Evolutionary conservation across 2,329 filamentous ascomycete species (phyloP).

Genomic region (Juglanconis juglandina): DNA sequence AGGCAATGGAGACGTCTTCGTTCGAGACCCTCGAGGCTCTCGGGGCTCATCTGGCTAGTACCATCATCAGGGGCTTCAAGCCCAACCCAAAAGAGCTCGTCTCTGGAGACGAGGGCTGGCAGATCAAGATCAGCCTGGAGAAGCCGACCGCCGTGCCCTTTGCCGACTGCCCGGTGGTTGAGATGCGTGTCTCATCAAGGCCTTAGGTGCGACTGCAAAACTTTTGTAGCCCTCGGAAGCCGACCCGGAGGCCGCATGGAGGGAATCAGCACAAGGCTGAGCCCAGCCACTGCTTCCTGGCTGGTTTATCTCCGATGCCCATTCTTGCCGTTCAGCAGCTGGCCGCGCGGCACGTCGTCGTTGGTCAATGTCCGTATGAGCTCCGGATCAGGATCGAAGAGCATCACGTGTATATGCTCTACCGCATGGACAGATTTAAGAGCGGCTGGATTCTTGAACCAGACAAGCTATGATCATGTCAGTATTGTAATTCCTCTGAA

Average conservation of each 20-base stretch:
- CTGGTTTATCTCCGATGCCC: background rate
- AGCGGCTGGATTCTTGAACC: constrained; percentile 87
- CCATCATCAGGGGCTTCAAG: constrained; percentile 43
- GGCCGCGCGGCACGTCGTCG: constrained; percentile 66
- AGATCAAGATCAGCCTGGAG: constrained; percentile 60
- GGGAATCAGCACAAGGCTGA: background rate
- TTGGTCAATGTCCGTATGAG: constrained; percentile 70
- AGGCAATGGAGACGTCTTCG: constrained; percentile 54
- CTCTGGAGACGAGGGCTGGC: constrained; percentile 39
- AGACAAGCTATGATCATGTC: constrained; percentile 43
- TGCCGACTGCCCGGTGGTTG: constrained; percentile 68
- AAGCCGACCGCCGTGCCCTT: constrained; percentile 73
- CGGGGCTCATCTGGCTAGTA: constrained; percentile 44
- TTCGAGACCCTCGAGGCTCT: constrained; percentile 65
- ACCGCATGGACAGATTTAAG: constrained; percentile 83
- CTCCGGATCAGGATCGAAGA: constrained; percentile 68
- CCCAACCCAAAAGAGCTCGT: constrained; percentile 26
- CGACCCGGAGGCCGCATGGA: background rate
- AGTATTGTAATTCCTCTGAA: constrained; percentile 3
- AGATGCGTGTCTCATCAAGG: constrained; percentile 40
- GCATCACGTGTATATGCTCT: constrained; percentile 94
- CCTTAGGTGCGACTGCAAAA: background rate
- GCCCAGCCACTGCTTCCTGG: background rate
- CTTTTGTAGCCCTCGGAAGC: background rate
- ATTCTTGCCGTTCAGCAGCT: constrained; percentile 31